Evolutionary conservation across 371 early-diverging fungal species (phyloP).

Genomic region (Capillidium rhysosporum): DNA sequence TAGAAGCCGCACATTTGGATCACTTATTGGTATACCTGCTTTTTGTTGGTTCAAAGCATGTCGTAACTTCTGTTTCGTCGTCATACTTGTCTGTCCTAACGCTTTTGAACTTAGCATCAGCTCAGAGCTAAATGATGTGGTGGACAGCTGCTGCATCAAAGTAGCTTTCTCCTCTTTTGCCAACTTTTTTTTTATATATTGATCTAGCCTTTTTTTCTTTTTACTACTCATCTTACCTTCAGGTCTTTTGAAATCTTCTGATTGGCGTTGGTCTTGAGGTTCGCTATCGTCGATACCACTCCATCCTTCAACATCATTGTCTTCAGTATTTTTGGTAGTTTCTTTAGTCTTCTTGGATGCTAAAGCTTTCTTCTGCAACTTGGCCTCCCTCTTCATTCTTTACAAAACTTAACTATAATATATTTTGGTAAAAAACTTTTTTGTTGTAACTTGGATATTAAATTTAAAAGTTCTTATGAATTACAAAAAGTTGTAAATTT

Average conservation of each 20-base stretch:
- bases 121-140: constrained; percentile 29
- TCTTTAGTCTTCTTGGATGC: too few relatives aligned
- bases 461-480: too few relatives aligned
- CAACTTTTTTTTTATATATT: constrained; percentile 76
- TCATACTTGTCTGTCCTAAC: constrained; percentile 44
- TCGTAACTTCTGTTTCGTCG: constrained; percentile 44
- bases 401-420: too few relatives aligned
- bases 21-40: constrained; percentile 35
- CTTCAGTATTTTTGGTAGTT: too few relatives aligned
- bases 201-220: constrained; percentile 60
- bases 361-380: too few relatives aligned
- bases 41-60: constrained; percentile 53
- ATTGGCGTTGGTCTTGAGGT: not conserved
- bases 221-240: constrained; percentile 44
- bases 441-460: too few relatives aligned
- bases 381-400: too few relatives aligned
- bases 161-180: constrained; percentile 80
- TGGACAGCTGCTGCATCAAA: constrained; percentile 60
- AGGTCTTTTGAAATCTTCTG: constrained; percentile 7
- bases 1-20: constrained; percentile 23
- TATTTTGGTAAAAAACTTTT: too few relatives aligned
- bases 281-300: too few relatives aligned
- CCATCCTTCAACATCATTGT: too few relatives aligned
- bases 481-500: too few relatives aligned
- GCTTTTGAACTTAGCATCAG: constrained; percentile 59